A percentile compares a stretch with the other conserved stretches of the same genome.
These are phyloP conservation scores for Claviceps humidiphila DNA, from an alignment of 2,329 filamentous ascomycete genomes.

Conservation along the genomic window DNA sequence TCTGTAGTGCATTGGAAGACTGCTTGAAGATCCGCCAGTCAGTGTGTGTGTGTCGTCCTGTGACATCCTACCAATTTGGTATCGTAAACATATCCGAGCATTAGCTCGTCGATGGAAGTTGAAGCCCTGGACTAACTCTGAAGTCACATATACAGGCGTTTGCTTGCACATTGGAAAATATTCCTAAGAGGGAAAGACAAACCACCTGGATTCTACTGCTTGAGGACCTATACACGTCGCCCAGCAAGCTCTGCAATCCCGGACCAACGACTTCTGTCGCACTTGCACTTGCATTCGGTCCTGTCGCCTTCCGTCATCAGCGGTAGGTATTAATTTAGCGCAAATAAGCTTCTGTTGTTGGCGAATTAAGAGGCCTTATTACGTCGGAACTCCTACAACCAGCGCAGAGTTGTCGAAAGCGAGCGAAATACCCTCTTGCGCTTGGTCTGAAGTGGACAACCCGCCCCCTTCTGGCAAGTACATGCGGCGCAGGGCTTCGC, in stretches of 20 bases:
- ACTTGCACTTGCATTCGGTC: conserved; percentile 12
- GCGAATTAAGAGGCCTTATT: conserved; percentile 31
- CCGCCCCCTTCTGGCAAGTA: conserved; percentile 30
- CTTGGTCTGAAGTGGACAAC: conserved; percentile 27
- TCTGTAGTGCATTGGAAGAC: conserved; percentile 24
- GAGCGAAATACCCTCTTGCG: conserved; percentile 31
- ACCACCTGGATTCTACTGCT: conserved; percentile 23
- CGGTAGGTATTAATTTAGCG: conserved; percentile 20
- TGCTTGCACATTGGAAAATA: conserved; percentile 29
- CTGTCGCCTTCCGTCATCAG: conserved; percentile 17
- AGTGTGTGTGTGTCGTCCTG: neutral
- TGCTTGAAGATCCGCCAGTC: conserved; percentile 25
- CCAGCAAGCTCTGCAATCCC: conserved; percentile 23
- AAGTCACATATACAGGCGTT: conserved; percentile 11
- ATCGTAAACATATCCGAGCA: neutral
- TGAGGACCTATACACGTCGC: conserved; percentile 25
- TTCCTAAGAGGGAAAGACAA: conserved; percentile 21
- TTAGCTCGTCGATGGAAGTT: neutral
- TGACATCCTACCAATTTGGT: neutral
- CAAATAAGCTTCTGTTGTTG: conserved; percentile 28
- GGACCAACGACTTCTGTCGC: conserved; percentile 26
- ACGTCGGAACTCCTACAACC: conserved; percentile 33
- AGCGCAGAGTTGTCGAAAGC: conserved; percentile 22
- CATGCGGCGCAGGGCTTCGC: conserved; percentile 22
- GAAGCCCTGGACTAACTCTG: neutral